Conservation (phyloP, 768 basidiomycete species). For the Hericium erinaceus region DNA sequence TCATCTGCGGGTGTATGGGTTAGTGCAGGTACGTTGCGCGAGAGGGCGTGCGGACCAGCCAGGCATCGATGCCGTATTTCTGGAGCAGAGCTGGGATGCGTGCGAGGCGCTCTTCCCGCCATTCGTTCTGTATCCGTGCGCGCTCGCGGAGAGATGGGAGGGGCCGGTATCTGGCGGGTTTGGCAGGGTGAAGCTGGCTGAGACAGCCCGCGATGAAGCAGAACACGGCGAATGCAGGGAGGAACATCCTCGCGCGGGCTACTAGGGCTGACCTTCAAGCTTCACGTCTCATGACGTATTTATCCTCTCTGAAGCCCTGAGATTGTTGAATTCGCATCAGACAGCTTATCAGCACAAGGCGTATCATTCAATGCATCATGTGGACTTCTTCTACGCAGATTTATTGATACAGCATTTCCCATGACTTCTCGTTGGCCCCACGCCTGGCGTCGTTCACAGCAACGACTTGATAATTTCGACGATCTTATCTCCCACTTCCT, state of each 20-base stretch:
- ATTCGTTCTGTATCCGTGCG: conserved; percentile 30
- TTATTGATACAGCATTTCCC: neutral
- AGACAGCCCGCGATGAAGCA: neutral
- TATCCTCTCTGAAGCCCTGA: no score
- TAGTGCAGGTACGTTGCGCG: neutral
- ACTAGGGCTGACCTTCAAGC: no score
- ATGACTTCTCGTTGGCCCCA: neutral
- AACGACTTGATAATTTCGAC: conserved; percentile 59
- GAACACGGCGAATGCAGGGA: no score
- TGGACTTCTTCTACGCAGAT: neutral
- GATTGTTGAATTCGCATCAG: neutral
- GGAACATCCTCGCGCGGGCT: no score
- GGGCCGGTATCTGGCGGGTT: neutral
- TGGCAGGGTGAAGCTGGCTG: neutral
- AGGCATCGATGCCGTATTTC: conserved; percentile 34
- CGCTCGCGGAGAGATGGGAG: conserved; percentile 23
- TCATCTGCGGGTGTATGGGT: conserved; percentile 23
- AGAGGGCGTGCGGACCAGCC: conserved; percentile 26
- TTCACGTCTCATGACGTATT: no score
- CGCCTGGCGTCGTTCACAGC: conserved; percentile 25
- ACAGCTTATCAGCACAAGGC: neutral
- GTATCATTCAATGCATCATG: neutral
- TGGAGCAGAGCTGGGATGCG: conserved; percentile 32
- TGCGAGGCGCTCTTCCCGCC: conserved; percentile 32
- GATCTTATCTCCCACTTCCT: conserved; percentile 76